Conservation (phyloP, 2,329 filamentous ascomycete species). For the Cyanodermella asteris region DNA sequence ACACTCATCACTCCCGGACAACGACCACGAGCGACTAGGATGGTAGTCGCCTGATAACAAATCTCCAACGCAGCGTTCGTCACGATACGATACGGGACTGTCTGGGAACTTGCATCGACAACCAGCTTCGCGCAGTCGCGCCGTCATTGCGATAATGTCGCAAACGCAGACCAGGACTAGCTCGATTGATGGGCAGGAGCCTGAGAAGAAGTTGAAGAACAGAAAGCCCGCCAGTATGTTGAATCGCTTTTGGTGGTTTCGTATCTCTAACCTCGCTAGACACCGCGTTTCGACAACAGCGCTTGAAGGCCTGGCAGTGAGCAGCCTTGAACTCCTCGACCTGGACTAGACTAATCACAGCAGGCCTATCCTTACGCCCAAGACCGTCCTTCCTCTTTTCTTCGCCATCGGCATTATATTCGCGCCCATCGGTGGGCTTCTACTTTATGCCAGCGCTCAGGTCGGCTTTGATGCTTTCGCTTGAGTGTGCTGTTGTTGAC, state of each 20-base stretch:
- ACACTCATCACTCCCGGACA: too few species aligned
- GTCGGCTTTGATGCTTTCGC: slow-evolving; percentile 23
- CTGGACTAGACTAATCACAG: too few species aligned
- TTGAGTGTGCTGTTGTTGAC: slow-evolving; percentile 2
- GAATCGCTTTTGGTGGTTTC: neutral
- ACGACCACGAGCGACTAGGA: too few species aligned
- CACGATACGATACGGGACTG: too few species aligned
- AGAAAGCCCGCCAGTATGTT: slow-evolving; percentile 67
- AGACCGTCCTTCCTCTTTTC: slow-evolving; percentile 79
- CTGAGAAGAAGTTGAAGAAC: slow-evolving; percentile 66
- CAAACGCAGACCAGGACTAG: slow-evolving; percentile 19
- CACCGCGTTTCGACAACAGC: slow-evolving; percentile 90
- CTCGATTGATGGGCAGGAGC: slow-evolving; percentile 22
- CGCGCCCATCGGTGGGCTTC: slow-evolving; percentile 69
- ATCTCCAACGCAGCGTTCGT: too few species aligned
- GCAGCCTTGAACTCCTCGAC: slow-evolving; percentile 17
- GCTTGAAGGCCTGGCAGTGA: slow-evolving; percentile 96
- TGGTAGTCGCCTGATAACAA: too few species aligned
- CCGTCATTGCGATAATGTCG: too few species aligned
- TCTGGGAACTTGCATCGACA: too few species aligned
- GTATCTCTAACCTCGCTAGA: slow-evolving; percentile 30
- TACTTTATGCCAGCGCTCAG: slow-evolving; percentile 67
- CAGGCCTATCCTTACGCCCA: slow-evolving; percentile 84
- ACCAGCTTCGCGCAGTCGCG: too few species aligned
- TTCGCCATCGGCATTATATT: slow-evolving; percentile 82